Evolutionary conservation across 2,329 filamentous ascomycete genomes (phyloP).

Genomic region (Magnaporthiopsis poae): DNA sequence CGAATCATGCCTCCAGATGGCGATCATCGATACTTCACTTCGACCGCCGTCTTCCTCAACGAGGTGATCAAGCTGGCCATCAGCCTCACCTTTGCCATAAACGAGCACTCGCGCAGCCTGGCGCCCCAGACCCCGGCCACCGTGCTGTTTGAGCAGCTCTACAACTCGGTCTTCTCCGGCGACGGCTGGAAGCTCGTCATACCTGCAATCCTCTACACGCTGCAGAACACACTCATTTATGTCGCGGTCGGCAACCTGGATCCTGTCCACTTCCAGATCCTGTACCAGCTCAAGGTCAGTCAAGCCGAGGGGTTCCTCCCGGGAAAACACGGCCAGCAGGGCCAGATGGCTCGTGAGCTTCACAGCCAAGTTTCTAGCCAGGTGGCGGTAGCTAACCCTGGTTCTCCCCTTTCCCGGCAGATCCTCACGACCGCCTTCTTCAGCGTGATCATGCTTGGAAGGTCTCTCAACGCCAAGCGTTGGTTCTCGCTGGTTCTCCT

Average conservation of each 20-base stretch:
- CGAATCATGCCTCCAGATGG: constrained; percentile 78
- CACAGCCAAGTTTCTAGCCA: no score
- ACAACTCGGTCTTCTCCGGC: constrained; percentile 69
- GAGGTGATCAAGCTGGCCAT: constrained; percentile 85
- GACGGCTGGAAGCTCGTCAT: constrained; percentile 94
- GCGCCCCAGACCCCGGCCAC: constrained; percentile 72
- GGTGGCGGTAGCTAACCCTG: background rate
- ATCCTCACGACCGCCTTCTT: constrained; percentile 85
- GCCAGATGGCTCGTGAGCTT: background rate
- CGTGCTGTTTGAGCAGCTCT: constrained; percentile 69
- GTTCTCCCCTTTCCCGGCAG: constrained; percentile 23
- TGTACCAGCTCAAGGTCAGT: constrained; percentile 78
- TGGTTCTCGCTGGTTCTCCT: constrained; percentile 75
- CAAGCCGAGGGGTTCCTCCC: background rate
- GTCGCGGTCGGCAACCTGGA: constrained; percentile 83
- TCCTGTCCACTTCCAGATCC: constrained; percentile 83
- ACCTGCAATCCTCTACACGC: constrained; percentile 76
- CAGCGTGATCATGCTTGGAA: constrained; percentile 66
- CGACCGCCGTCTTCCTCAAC: constrained; percentile 86
- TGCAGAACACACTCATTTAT: constrained; percentile 92
- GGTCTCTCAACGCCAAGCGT: constrained; percentile 59
- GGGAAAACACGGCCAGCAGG: background rate
- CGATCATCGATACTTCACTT: constrained; percentile 83
- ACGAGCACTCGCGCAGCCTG: constrained; percentile 70
- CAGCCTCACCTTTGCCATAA: constrained; percentile 75